Base-by-base conservation (phyloP, 2,329 filamentous ascomycete genomes). In the Didymella segeticola region DNA sequence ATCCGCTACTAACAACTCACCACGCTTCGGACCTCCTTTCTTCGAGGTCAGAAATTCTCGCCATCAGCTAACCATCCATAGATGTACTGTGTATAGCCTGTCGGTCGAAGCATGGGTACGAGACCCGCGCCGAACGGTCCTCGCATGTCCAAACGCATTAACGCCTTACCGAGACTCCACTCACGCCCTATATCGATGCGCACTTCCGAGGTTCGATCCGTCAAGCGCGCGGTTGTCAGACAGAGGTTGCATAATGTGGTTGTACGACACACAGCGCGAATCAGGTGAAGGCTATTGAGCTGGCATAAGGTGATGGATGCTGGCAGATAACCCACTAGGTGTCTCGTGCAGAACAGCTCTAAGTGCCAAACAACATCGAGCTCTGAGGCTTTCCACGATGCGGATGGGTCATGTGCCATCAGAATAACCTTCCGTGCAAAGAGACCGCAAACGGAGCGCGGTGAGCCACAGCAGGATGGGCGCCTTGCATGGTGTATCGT, bases 401-500 rank as follows among this genome's bases (percentile, higher is more conserved):
- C 11, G 19, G 43, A 39, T 47, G 46, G 27, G 31, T 26, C 27
- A 41, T 48, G n/a, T n/a, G n/a, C n/a, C n/a, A n/a, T n/a, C n/a
- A n/a, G n/a, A n/a, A n/a, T n/a, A n/a, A n/a, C n/a, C n/a, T n/a
- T n/a, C n/a, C n/a, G n/a, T n/a, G n/a, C n/a, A n/a, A n/a, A n/a
- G n/a, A n/a, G n/a, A n/a, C n/a, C n/a, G n/a, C n/a, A n/a, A n/a
- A n/a, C n/a, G n/a, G n/a, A n/a, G n/a, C n/a, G n/a, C n/a, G n/a
- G n/a, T n/a, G n/a, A n/a, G n/a, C n/a, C n/a, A n/a, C n/a, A n/a
- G n/a, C n/a, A n/a, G n/a, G n/a, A n/a, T n/a, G n/a, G n/a, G n/a
- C n/a, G n/a, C n/a, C n/a, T n/a, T n/a, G n/a, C n/a, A n/a, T n/a
- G n/a, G n/a, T n/a, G n/a, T n/a, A n/a, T n/a, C n/a, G n/a, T n/a